A percentile compares a stretch with the other conserved stretches of the same genome.
phyloP scores from a whole-genome alignment of 345 rosid genomes.

The Dipteronia dyeriana region DNA sequence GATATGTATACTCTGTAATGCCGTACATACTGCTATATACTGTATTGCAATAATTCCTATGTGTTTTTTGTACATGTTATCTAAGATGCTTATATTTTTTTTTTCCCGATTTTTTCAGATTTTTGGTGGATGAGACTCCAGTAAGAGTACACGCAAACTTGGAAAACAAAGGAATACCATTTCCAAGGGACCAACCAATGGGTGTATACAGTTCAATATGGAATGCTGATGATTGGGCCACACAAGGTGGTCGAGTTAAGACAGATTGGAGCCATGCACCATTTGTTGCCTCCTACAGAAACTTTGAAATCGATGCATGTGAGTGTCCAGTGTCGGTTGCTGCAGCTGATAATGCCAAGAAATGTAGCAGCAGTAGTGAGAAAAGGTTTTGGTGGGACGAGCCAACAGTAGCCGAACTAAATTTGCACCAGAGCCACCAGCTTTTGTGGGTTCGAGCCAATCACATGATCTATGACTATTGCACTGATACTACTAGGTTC shows the following conservation, averaged over 20 bases:
- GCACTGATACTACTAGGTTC: slow-evolving; percentile 70
- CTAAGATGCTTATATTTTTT: not conserved
- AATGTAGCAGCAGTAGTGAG: slow-evolving; percentile 58
- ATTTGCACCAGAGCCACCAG: slow-evolving; percentile 89
- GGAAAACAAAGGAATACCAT: slow-evolving; percentile 86
- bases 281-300: slow-evolving; percentile 79
- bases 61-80: no score
- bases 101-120: slow-evolving; percentile 38
- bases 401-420: slow-evolving; percentile 70
- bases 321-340: slow-evolving; percentile 54
- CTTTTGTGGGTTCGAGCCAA: slow-evolving; percentile 90
- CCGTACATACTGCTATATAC: not conserved
- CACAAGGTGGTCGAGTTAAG: slow-evolving; percentile 93
- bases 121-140: slow-evolving; percentile 86
- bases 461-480: slow-evolving; percentile 91
- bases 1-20: not conserved
- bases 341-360: slow-evolving; percentile 45
- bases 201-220: slow-evolving; percentile 97
- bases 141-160: slow-evolving; percentile 77
- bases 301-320: slow-evolving; percentile 78
- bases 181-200: slow-evolving; percentile 94
- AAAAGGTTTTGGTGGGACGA: slow-evolving; percentile 93
- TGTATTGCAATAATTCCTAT: not conserved
- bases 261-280: slow-evolving; percentile 99
- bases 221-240: slow-evolving; percentile 99